Percentiles rank a stretch among this genome's conserved stretches.
phyloP scores from a whole-genome alignment of 108 stramenopile species.

The Fistulifera solaris region DNA sequence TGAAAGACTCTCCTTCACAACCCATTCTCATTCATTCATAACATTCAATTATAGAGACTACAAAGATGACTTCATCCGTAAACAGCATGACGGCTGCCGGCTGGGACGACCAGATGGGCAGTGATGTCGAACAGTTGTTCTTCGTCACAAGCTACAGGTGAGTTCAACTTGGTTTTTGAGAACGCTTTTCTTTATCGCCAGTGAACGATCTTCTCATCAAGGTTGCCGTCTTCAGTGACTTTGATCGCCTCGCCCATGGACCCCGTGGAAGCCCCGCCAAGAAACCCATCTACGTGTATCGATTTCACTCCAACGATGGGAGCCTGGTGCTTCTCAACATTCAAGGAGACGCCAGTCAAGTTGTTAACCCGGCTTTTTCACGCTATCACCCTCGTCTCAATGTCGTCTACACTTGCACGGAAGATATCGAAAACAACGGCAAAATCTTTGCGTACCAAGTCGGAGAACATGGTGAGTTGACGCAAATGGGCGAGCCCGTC shows the following conservation, averaged over 20 bases:
- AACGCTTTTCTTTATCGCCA: neutral
- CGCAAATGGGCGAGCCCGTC: constrained; percentile 48
- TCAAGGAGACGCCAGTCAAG: constrained; percentile 42
- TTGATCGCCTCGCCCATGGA: constrained; percentile 65
- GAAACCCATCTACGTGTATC: constrained; percentile 70
- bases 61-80: neutral
- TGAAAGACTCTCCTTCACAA: no score
- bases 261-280: constrained; percentile 76
- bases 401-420: constrained; percentile 93
- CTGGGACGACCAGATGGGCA: constrained; percentile 10
- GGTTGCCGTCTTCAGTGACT: constrained; percentile 5
- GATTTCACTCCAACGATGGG: constrained; percentile 72
- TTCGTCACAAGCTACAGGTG: constrained; percentile 14
- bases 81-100: neutral
- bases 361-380: constrained; percentile 92
- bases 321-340: constrained; percentile 78
- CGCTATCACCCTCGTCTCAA: constrained; percentile 82
- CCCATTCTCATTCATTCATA: no score
- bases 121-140: constrained; percentile 8
- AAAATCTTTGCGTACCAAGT: constrained; percentile 71
- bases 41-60: no score
- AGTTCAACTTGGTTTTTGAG: neutral
- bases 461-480: constrained; percentile 50
- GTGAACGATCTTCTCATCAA: neutral
- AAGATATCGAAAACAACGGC: constrained; percentile 87